Base-by-base conservation (phyloP, 345 rosid species). In the Lagerstroemia speciosa region DNA sequence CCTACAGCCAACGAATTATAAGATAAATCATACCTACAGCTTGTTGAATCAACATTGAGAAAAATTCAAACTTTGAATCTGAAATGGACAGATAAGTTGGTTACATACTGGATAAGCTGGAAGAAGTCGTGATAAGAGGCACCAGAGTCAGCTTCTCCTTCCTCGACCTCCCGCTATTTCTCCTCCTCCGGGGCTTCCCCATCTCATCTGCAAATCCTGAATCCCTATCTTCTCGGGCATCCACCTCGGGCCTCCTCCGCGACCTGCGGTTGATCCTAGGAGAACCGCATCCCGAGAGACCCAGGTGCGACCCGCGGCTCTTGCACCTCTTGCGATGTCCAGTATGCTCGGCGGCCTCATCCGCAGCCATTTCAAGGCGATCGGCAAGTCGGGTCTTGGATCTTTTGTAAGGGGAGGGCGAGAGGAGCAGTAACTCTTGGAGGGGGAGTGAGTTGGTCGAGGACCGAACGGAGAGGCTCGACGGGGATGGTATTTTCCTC, bases 351-450 rank as follows among this genome's bases (percentile, higher is more conserved):
- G 71, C 45, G 27, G 75, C 77, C 26, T 69, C 74, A 66, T 86
- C 98, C 64, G 81, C 85, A 0, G 84, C 89, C 81, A 80, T 82
- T 14, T 90, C 91, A 38, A 85, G 80, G 63, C 88, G 74, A 57
- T 89, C 94, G 0, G 86, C 72, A 16, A 87, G 79, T n/a, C 92
- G 85, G 76, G 83, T 81, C 77, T 83, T 87, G 3, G 96, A 80
- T 72, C 74, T 81, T 33, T 80, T 76, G 20, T 81, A 66, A 2
- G 96, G 92, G 38, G 96, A 84, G 55, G 93, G 87, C 36, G 97
- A 89, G 27, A 86, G 82, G 67, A 88, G 87, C 37, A 92, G 84
- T 14, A 89, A 81, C 37, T 92, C 89, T 6, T 58, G 63, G 29
- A 58, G 33, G 20, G 63, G 63, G 63, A 58, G 33, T 3, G 63